Base-by-base conservation (phyloP, 768 basidiomycete genomes). In the Dentipellis fragilis region DNA sequence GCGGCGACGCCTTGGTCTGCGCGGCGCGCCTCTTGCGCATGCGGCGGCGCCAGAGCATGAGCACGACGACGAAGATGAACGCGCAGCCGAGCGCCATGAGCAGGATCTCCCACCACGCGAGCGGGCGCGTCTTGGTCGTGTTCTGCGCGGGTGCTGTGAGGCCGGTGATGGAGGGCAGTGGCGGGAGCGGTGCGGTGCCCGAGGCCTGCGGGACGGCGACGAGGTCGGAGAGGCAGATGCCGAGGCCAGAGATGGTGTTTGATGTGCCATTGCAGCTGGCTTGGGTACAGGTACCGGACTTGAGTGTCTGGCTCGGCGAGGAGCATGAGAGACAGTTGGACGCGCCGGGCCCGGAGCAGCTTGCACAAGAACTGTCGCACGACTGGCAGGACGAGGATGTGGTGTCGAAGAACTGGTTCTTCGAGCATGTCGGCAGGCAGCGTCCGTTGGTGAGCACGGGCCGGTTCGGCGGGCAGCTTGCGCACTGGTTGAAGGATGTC, bases 61-160 rank as follows among this genome's bases (percentile, higher is more conserved):
- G 64, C 58, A 89, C 67, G 48, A 79, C 67, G 42, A 89, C 55
- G 65, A 89, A 83, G 68, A 91, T 83, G 69, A 91, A 87, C 14
- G 84, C 83, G 64, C 85, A 86, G 10, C 89, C 87, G 38, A 90
- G 78, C 0, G 83, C 74, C 86, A 91, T 91, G 54, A 91, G 78
- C 55, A 91, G 72, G 61, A 91, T 89, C 71, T 92, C 76, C 88
- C 89, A 91, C 89, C 89, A 91, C 57, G 72, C 71, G 9, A 90
- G 71, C 21, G 73, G 62, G 19, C 54, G 58, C 4, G 54, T 60
- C 1, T 51, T 22, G 10, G 48, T 17, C 6, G 59, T 52, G 29
- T 68, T 63, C 5, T 61, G 57, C 2, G 75, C 76, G 0, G 86
- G 84, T n/a, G 76, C 69, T 45, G 75, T 66, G 57, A 84, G 67